A percentile compares a stretch with the other conserved stretches of the same genome.
These are phyloP conservation scores for Crataegus laevigata DNA, from an alignment of 306 rosid species.

Conservation along the genomic window DNA sequence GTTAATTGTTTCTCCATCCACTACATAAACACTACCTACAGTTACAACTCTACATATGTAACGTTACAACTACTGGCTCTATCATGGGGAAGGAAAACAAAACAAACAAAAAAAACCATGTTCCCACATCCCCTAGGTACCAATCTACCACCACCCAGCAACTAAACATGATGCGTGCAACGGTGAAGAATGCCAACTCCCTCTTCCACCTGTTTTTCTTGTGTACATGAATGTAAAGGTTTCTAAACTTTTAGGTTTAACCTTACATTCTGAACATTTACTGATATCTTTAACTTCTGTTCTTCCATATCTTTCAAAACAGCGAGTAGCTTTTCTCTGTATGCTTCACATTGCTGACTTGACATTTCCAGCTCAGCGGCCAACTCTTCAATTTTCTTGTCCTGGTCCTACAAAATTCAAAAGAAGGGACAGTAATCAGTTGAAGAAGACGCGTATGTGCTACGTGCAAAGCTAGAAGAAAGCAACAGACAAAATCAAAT, in stretches of 20 bases:
- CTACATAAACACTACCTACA: not conserved
- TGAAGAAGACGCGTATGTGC: not conserved
- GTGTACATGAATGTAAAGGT: not conserved
- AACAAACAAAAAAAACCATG: too few species aligned
- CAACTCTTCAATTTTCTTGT: constrained; percentile 28
- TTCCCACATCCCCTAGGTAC: too few species aligned
- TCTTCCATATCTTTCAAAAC: constrained; percentile 38
- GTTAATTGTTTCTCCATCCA: not conserved
- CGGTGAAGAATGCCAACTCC: not conserved
- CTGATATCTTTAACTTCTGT: constrained; percentile 29
- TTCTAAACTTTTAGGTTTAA: constrained; percentile 20
- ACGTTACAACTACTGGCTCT: too few species aligned
- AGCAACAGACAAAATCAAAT: not conserved
- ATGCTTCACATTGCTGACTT: constrained; percentile 32
- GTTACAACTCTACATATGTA: not conserved
- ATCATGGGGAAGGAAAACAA: too few species aligned
- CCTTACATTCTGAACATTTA: constrained; percentile 31
- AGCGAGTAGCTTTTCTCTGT: constrained; percentile 21
- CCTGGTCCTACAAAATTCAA: constrained; percentile 25
- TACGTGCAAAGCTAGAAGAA: not conserved
- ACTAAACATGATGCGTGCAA: not conserved
- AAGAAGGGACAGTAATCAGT: not conserved
- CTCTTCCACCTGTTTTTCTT: not conserved
- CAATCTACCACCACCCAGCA: not conserved
- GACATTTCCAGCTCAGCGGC: constrained; percentile 22